Evolutionary conservation across 768 basidiomycete species (phyloP).

Genomic region (Kwoniella dejecticola): DNA sequence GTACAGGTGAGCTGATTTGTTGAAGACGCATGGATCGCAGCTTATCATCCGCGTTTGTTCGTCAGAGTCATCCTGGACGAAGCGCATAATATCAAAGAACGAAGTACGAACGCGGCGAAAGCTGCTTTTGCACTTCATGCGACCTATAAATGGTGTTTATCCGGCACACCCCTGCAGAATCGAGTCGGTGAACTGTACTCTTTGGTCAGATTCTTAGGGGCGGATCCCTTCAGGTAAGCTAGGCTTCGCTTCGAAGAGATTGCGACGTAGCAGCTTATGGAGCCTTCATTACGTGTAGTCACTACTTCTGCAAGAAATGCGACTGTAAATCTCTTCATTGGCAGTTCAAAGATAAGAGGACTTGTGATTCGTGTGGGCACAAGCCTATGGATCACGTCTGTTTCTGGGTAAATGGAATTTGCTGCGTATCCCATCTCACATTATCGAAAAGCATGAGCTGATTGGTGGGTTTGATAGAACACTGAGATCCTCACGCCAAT

Average conservation of each 20-base stretch:
- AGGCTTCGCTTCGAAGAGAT: not conserved
- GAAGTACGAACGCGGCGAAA: conserved; percentile 90
- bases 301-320: conserved; percentile 68
- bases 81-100: conserved; percentile 97
- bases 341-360: conserved; percentile 77
- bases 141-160: conserved; percentile 88
- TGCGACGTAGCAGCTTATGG: conserved; percentile 2
- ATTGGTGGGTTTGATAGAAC: too few relatives aligned
- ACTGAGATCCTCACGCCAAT: conserved; percentile 95
- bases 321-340: conserved; percentile 94
- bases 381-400: conserved; percentile 66
- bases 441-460: too few relatives aligned
- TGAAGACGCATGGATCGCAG: not conserved
- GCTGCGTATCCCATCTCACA: too few relatives aligned
- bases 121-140: conserved; percentile 87
- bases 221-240: conserved; percentile 62
- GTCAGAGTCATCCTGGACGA: conserved; percentile 69
- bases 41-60: not conserved
- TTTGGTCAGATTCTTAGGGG: conserved; percentile 82
- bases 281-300: conserved; percentile 26
- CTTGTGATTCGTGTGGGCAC: conserved; percentile 68
- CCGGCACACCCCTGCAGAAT: conserved; percentile 94
- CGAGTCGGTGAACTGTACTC: conserved; percentile 99
- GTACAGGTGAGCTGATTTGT: conserved; percentile 67
- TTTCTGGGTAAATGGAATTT: conserved; percentile 63